phyloP scores from a whole-genome alignment of 1,284 basidiomycete species.

The Mycena sp. region DNA sequence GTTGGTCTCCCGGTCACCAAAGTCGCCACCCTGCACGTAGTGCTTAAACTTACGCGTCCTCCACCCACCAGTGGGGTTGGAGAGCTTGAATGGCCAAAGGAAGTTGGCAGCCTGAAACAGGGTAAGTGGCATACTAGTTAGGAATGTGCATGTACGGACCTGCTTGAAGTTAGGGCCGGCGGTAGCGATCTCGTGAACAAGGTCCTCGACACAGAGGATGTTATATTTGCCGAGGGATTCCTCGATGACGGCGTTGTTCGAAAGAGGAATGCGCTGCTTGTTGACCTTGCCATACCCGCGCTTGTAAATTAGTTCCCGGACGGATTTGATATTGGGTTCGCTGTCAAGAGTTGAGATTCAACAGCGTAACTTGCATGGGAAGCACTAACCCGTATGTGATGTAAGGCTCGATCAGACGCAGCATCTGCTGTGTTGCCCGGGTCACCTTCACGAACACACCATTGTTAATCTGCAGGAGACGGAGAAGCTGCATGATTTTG shows the following conservation, averaged over 20 bases:
- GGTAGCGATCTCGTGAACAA: slow-evolving; percentile 97
- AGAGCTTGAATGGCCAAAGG: slow-evolving; percentile 99
- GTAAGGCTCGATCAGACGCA: slow-evolving; percentile 97
- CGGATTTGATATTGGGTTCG: slow-evolving; percentile 95
- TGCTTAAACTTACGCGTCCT: slow-evolving; percentile 96
- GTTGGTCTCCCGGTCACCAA: slow-evolving; percentile 94
- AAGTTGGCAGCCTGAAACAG: slow-evolving; percentile 81
- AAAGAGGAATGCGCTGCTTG: slow-evolving; percentile 96
- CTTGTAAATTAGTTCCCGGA: slow-evolving; percentile 99
- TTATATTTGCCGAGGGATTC: slow-evolving; percentile 92
- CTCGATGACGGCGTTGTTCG: slow-evolving; percentile 96
- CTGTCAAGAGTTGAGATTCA: slow-evolving; percentile 41
- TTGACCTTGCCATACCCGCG: slow-evolving; percentile 99
- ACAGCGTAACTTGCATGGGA: slow-evolving; percentile 3
- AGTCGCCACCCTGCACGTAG: slow-evolving; percentile 95
- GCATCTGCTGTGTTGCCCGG: slow-evolving; percentile 97
- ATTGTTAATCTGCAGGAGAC: slow-evolving; percentile 99
- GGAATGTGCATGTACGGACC: slow-evolving; percentile 53
- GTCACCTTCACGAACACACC: slow-evolving; percentile 99
- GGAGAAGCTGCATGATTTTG: slow-evolving; percentile 98
- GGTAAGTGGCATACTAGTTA: neutral
- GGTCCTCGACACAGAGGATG: slow-evolving; percentile 97
- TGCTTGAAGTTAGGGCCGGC: slow-evolving; percentile 99
- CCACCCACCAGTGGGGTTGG: slow-evolving; percentile 99
- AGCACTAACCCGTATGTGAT: slow-evolving; percentile 89